Percentiles rank a stretch among this genome's conserved stretches.
phyloP scores from a whole-genome alignment of 2,329 filamentous ascomycete species.

The Colletotrichum sp. region DNA sequence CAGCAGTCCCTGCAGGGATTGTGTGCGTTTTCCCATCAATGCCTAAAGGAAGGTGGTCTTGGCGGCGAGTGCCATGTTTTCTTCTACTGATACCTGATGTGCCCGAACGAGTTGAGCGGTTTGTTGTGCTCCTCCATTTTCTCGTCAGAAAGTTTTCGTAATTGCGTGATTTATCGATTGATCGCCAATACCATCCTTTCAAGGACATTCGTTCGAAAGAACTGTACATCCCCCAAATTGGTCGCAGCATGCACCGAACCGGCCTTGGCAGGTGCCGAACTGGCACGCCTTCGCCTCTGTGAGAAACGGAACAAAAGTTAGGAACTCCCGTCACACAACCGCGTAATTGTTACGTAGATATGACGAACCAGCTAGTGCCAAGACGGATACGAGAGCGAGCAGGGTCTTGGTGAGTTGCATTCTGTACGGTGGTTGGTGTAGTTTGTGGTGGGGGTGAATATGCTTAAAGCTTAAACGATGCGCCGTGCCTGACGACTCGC shows the following conservation, averaged over 20 bases:
- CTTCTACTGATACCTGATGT: neutral
- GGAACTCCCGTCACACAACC: neutral
- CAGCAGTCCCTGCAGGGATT: neutral
- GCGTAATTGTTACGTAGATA: neutral
- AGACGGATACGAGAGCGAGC: neutral
- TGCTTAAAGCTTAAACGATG: neutral
- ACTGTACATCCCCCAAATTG: neutral
- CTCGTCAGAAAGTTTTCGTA: neutral
- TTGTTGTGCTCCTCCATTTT: neutral
- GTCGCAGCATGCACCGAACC: neutral
- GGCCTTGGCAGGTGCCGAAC: neutral
- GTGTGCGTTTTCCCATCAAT: neutral
- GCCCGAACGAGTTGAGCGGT: neutral
- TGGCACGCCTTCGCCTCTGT: neutral
- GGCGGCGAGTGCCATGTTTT: fast-evolving
- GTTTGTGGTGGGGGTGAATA: neutral
- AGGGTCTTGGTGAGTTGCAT: neutral
- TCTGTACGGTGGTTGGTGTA: neutral
- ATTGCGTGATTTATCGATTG: neutral
- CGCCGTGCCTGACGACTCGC: neutral
- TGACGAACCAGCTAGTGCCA: neutral
- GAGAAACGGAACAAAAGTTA: neutral
- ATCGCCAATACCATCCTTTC: neutral
- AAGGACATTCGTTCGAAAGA: neutral
- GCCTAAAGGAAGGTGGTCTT: neutral